Conservation (phyloP, 306 rosid genomes). For the Vigna hirtella region DNA sequence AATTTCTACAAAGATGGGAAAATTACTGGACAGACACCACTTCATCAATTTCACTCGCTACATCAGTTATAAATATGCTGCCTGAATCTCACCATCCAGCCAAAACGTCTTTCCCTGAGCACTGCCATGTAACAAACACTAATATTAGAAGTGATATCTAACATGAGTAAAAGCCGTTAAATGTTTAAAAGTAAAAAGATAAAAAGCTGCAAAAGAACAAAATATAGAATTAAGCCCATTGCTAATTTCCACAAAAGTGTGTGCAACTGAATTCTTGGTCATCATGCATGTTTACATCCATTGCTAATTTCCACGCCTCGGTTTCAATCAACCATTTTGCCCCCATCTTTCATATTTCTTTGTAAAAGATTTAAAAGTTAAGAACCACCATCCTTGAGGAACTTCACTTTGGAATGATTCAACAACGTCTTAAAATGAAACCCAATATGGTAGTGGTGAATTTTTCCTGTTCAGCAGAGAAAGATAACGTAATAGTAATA, state of each 20-base stretch:
- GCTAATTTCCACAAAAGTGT: neutral
- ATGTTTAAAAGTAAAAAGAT: too few relatives aligned
- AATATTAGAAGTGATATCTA: conserved; percentile 22
- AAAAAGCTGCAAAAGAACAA: conserved; percentile 6
- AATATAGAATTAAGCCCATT: conserved; percentile 12
- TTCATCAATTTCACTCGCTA: conserved; percentile 46
- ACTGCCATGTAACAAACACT: conserved; percentile 63
- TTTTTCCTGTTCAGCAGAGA: too few relatives aligned
- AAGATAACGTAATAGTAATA: too few relatives aligned
- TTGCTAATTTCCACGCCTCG: conserved; percentile 19
- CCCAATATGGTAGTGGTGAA: neutral
- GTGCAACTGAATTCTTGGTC: neutral
- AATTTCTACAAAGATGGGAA: conserved; percentile 8
- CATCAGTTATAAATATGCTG: conserved; percentile 75
- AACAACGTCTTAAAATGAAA: neutral
- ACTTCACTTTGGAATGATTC: conserved; percentile 31
- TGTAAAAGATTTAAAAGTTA: too few relatives aligned
- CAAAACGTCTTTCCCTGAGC: conserved; percentile 73
- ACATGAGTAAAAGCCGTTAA: too few relatives aligned
- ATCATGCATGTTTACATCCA: conserved; percentile 26
- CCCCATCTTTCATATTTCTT: too few relatives aligned
- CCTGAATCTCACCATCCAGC: conserved; percentile 97
- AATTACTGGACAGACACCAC: conserved; percentile 25
- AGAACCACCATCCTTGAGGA: neutral
- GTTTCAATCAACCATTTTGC: conserved; percentile 3